These are phyloP conservation scores for Aspergillus aculeatinus DNA, from an alignment of 2,329 filamentous ascomycete species.

Conservation along the genomic window DNA sequence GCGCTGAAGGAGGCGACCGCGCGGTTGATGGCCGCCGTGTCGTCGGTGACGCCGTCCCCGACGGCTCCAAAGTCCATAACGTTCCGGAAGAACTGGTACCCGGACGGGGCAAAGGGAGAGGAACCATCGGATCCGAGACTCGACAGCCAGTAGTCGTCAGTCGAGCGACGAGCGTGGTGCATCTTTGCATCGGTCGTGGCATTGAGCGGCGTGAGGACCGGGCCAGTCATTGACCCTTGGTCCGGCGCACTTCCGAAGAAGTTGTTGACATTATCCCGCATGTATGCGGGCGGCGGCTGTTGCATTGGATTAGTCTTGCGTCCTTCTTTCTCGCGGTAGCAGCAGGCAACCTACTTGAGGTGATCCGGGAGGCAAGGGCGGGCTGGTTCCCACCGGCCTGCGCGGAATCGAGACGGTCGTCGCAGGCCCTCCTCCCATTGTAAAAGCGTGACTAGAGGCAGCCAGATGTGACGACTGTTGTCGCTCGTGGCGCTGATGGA, in stretches of 20 bases:
- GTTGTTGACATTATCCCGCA: background rate
- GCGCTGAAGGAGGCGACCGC: conserved; percentile 64
- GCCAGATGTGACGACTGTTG: background rate
- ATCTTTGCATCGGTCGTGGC: background rate
- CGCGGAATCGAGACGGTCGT: background rate
- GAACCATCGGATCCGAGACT: background rate
- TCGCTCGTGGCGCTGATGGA: background rate
- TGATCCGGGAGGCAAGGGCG: background rate
- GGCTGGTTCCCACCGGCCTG: background rate
- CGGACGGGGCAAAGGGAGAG: background rate
- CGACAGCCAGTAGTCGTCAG: background rate
- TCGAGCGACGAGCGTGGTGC: background rate
- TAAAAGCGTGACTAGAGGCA: too few species aligned
- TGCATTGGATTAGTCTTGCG: too few species aligned
- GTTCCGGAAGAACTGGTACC: conserved; percentile 63
- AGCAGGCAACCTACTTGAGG: background rate
- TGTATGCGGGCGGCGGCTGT: background rate
- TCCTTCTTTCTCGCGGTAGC: too few species aligned
- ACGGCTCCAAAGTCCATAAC: conserved; percentile 65
- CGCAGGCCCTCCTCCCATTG: background rate
- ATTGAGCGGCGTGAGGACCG: background rate
- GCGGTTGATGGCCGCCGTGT: conserved; percentile 75
- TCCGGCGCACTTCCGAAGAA: background rate
- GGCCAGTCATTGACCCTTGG: background rate
- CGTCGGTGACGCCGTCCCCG: conserved; percentile 64